Evolutionary conservation across 2,329 filamentous ascomycete genomes (phyloP).

Genomic region (Thermothelomyces thermophilus): DNA sequence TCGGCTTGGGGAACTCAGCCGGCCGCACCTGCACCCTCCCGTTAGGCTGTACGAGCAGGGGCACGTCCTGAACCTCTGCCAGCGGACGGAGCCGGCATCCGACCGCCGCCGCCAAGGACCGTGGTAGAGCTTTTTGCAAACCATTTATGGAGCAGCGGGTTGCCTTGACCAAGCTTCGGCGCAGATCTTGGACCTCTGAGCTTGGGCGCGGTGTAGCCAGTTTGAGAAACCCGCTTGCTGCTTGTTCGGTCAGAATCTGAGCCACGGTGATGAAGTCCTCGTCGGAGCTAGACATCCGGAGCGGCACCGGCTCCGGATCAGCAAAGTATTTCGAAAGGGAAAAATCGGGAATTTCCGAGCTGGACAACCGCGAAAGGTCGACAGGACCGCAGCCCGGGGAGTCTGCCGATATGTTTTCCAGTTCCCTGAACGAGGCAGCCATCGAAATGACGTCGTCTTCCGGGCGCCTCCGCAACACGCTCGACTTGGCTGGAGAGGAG

Average conservation of each 20-base stretch:
- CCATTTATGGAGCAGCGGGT: constrained; percentile 44
- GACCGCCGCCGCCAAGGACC: constrained; percentile 37
- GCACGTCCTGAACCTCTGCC: constrained; percentile 52
- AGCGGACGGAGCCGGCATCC: constrained; percentile 43
- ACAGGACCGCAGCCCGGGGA: constrained; percentile 41
- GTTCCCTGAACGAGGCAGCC: constrained; percentile 44
- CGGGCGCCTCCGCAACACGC: constrained; percentile 34
- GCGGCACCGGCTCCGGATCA: constrained; percentile 48
- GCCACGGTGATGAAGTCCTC: constrained; percentile 60
- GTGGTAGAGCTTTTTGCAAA: constrained; percentile 40
- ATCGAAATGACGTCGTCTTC: constrained; percentile 51
- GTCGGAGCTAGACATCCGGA: constrained; percentile 43
- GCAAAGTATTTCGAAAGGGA: constrained; percentile 51
- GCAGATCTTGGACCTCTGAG: constrained; percentile 28
- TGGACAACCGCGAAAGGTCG: constrained; percentile 44
- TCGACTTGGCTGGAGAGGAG: constrained; percentile 45
- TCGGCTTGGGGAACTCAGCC: constrained; percentile 43
- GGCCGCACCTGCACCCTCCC: constrained; percentile 44
- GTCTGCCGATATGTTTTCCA: constrained; percentile 41
- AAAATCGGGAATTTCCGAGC: constrained; percentile 42
- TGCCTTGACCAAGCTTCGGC: constrained; percentile 37
- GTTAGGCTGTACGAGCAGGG: constrained; percentile 45
- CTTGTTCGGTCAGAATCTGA: constrained; percentile 66
- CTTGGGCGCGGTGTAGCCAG: constrained; percentile 26
- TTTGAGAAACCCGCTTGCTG: constrained; percentile 46